Conservation (phyloP, 2,329 filamentous ascomycete genomes). For the Ambrosiella cleistominuta region DNA sequence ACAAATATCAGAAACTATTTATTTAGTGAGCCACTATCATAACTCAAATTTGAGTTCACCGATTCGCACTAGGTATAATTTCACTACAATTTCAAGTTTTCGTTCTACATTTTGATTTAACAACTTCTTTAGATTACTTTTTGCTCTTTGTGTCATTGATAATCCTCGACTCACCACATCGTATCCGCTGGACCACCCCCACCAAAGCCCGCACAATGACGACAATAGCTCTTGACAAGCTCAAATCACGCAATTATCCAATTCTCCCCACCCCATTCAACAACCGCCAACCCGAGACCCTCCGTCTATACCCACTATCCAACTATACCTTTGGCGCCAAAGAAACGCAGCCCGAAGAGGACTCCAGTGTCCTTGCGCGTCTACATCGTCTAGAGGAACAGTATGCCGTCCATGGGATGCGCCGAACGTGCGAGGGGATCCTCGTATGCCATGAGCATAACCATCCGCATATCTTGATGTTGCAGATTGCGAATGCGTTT, state of each 20-base stretch:
- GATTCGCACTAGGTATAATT: too few relatives aligned
- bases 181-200: background rate
- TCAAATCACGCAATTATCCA: constrained; percentile 64
- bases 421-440: constrained; percentile 89
- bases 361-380: constrained; percentile 83
- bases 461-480: constrained; percentile 95
- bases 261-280: constrained; percentile 71
- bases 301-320: constrained; percentile 82
- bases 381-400: constrained; percentile 92
- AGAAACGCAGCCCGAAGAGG: constrained; percentile 94
- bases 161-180: background rate
- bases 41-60: background rate
- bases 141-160: background rate
- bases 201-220: constrained; percentile 43
- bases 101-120: too few relatives aligned
- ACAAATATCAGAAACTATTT: background rate
- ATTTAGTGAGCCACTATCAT: background rate
- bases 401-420: constrained; percentile 83
- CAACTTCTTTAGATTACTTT: too few relatives aligned
- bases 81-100: too few relatives aligned
- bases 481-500: constrained; percentile 98
- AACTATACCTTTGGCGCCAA: constrained; percentile 99
- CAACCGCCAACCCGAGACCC: constrained; percentile 71
- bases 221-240: constrained; percentile 57
- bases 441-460: constrained; percentile 98